These are phyloP conservation scores for Tuber aestivum DNA, from an alignment of 495 filamentous ascomycete species.

Conservation along the genomic window DNA sequence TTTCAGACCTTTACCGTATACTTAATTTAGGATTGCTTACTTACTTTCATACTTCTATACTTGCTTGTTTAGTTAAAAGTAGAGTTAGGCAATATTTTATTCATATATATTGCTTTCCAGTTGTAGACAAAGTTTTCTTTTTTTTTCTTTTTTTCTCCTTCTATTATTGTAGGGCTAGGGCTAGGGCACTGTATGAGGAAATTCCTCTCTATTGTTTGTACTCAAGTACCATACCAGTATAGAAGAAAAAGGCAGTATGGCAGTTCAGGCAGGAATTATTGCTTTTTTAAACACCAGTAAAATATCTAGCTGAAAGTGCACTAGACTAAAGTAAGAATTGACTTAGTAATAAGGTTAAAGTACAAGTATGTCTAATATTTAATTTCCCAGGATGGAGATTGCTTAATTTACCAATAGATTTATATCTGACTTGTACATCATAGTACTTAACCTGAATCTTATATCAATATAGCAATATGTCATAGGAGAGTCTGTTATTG, in stretches of 20 bases:
- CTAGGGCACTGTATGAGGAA: not conserved
- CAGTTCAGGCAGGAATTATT: not conserved
- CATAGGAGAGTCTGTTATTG: not conserved
- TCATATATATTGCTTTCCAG: not conserved
- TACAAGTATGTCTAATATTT: no score
- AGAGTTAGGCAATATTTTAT: not conserved
- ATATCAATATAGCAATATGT: not conserved
- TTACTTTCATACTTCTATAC: not conserved
- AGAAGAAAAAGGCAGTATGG: not conserved
- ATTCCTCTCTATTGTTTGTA: not conserved
- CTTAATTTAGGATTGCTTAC: not conserved
- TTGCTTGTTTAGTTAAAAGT: not conserved
- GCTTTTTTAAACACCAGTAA: not conserved
- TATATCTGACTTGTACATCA: not conserved
- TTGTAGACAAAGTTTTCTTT: not conserved
- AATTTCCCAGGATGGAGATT: not conserved
- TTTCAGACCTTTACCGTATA: no score
- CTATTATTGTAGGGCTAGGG: not conserved
- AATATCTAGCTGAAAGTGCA: slow-evolving; percentile 3
- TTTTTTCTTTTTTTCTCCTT: not conserved
- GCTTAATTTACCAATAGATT: not conserved
- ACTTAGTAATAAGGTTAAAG: not conserved
- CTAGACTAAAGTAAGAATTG: not conserved
- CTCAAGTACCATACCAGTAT: not conserved
- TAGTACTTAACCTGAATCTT: no score